Percentiles rank a stretch among this genome's conserved stretches.
Evolutionary conservation across 345 rosid species (phyloP).

Genomic region (Eucalyptus sideroxylon): DNA sequence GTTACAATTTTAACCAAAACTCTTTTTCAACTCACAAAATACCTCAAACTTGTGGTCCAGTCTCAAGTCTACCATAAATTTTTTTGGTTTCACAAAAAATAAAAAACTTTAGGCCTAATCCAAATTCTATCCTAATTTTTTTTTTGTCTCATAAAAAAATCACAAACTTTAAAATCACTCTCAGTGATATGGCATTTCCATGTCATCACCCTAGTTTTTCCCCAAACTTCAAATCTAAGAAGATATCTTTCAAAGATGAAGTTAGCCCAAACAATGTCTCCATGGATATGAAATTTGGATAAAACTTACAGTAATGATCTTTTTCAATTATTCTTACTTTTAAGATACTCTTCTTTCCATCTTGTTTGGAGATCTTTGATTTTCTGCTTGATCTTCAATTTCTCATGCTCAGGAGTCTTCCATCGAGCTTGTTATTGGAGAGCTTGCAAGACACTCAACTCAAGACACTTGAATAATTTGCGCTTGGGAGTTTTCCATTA

Average conservation of each 20-base stretch:
- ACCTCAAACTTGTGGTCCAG: too few species aligned
- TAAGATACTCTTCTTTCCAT: background rate
- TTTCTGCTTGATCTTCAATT: fast-evolving
- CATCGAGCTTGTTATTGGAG: background rate
- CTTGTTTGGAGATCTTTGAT: background rate
- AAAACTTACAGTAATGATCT: too few species aligned
- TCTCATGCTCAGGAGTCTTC: background rate
- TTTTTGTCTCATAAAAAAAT: background rate
- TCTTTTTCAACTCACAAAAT: too few species aligned
- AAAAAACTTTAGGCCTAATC: background rate
- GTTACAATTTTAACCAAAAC: too few species aligned
- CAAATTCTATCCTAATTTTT: fast-evolving
- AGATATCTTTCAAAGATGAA: too few species aligned
- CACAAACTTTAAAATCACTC: background rate
- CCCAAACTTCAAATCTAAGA: background rate
- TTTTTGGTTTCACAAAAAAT: too few species aligned
- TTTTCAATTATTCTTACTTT: too few species aligned
- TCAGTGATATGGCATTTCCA: background rate
- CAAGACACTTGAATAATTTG: background rate
- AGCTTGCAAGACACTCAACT: fast-evolving
- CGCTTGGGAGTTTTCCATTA: fast-evolving
- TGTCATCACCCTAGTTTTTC: background rate
- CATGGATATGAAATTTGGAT: background rate
- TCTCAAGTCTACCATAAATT: too few species aligned
- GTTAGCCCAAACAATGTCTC: too few species aligned